These are phyloP conservation scores for Coprinellus micaceus DNA, from an alignment of 768 basidiomycete genomes.

Conservation along the genomic window DNA sequence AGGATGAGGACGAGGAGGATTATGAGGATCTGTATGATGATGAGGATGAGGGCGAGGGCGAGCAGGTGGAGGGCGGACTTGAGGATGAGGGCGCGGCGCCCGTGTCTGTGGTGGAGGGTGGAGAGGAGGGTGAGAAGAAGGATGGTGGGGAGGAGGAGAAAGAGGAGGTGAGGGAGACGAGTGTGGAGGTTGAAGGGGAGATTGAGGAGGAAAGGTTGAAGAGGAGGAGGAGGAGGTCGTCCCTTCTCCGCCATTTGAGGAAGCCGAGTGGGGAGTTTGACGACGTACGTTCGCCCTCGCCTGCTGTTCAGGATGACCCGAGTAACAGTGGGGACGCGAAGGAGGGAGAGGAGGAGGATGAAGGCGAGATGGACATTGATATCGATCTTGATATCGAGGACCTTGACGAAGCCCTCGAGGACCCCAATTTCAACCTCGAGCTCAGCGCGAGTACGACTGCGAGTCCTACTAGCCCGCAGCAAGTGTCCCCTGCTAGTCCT, in stretches of 20 bases:
- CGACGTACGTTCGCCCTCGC: not conserved
- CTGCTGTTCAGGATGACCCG: not conserved
- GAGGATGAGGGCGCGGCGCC: not conserved
- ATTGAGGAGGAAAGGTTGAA: conserved; percentile 13
- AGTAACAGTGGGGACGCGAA: conserved; percentile 9
- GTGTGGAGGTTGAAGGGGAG: conserved; percentile 4
- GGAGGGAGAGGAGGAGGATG: conserved; percentile 22
- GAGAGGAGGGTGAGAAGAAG: not conserved
- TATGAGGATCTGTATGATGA: conserved; percentile 16
- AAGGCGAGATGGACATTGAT: conserved; percentile 3
- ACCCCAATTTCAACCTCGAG: conserved; percentile 36
- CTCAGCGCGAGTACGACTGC: conserved; percentile 24
- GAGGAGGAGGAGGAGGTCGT: not conserved
- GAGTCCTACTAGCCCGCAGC: conserved; percentile 7
- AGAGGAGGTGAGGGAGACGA: not conserved
- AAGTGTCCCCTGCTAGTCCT: conserved; percentile 6
- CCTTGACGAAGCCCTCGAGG: conserved; percentile 28
- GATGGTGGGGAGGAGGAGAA: not conserved
- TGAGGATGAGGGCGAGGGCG: conserved; percentile 19
- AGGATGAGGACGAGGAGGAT: conserved; percentile 17
- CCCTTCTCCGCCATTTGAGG: not conserved
- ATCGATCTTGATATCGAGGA: conserved; percentile 7
- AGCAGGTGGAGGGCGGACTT: conserved; percentile 17
- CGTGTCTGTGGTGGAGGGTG: not conserved
- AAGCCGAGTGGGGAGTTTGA: conserved; percentile 1